Base-by-base conservation (phyloP, 768 basidiomycete species). In the Jaapia argillacea region DNA sequence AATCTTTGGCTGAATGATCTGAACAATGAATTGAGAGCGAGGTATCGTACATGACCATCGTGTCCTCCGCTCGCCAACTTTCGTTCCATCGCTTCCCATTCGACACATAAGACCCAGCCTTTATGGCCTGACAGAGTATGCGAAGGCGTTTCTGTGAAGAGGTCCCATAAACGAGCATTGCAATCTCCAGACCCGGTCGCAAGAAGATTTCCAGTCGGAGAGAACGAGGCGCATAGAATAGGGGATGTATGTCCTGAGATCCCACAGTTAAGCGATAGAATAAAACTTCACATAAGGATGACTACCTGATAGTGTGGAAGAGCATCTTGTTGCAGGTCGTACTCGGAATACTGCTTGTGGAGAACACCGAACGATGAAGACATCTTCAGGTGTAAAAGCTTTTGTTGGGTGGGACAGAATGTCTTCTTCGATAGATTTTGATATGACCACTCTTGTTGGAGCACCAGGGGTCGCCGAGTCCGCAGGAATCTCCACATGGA, bases 131-230 rank as follows among this genome's bases (percentile, higher is more conserved):
- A 63, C 14, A 98, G 71, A 12, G 81, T 83, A 57, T 88, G 84
- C 31, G 86, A 88, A 1, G 96, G 94, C 4, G 79, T 84, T 60
- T 98, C 96, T 0, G 87, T 94, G 54, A 84, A 75, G 40, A 98
- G 74, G 61, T 98, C 85, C 96, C 96, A 98, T 20, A 99, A 64
- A 3, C 96, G 77, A 10, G 85, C 91, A 45, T 83, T 87, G 22
- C 86, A 89, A 56, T 98, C 96, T 1, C 93, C 96, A 0, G 91
- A 89, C 2, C 96, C 96, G 0, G 96, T 99, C 6, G 92, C 94
- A 13, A 96, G 81, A 35, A 86, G 67, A 49, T 75, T 75, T 6
- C 96, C 94, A 0, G 92, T 96, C 0, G 96, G 96, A 4, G 92
- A 96, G 60, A 97, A 96, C 1, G 89, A 80, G 33, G 93, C 91